Conservation (phyloP, 306 rosid genomes). For the Dalbergia oliveri region DNA sequence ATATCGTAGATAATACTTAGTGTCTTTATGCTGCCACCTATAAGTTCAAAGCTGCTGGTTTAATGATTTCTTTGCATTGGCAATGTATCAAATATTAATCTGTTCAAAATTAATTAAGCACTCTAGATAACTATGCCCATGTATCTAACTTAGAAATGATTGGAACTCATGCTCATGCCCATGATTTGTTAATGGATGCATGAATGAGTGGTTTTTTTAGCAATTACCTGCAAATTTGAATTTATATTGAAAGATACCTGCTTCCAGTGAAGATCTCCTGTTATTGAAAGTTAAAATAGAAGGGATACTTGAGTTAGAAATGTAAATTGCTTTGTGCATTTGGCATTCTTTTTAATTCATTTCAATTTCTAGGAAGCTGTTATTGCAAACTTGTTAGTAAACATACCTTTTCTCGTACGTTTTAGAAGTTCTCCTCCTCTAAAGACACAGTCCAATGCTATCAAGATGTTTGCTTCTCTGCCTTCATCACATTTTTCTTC, state of each 20-base stretch:
- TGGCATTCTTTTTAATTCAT: neutral
- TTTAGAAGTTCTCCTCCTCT: constrained; percentile 92
- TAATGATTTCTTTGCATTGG: neutral
- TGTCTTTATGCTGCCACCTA: constrained; percentile 19
- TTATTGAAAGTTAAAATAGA: constrained; percentile 42
- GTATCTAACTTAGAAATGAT: constrained; percentile 20
- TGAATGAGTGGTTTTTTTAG: constrained; percentile 2
- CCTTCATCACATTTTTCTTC: constrained; percentile 72
- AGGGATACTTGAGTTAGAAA: constrained; percentile 30
- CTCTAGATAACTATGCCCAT: neutral
- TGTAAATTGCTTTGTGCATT: constrained; percentile 11
- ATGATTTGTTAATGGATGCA: constrained; percentile 21
- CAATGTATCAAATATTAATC: constrained; percentile 14
- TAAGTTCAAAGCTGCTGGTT: neutral
- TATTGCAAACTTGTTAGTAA: constrained; percentile 14
- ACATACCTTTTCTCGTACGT: constrained; percentile 93
- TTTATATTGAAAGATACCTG: constrained; percentile 83
- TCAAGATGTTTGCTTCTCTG: constrained; percentile 64
- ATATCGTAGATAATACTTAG: neutral
- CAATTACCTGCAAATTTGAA: constrained; percentile 84
- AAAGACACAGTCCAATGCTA: constrained; percentile 70
- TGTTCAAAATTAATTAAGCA: constrained; percentile 12
- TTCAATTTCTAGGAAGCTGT: constrained; percentile 5
- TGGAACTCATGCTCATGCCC: constrained; percentile 36
- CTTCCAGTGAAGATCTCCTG: constrained; percentile 99